Evolutionary conservation across 495 filamentous ascomycete genomes (phyloP), one percentile per base, ranked within the genome.

Genomic region (Penicillium egyptiacum): DNA sequence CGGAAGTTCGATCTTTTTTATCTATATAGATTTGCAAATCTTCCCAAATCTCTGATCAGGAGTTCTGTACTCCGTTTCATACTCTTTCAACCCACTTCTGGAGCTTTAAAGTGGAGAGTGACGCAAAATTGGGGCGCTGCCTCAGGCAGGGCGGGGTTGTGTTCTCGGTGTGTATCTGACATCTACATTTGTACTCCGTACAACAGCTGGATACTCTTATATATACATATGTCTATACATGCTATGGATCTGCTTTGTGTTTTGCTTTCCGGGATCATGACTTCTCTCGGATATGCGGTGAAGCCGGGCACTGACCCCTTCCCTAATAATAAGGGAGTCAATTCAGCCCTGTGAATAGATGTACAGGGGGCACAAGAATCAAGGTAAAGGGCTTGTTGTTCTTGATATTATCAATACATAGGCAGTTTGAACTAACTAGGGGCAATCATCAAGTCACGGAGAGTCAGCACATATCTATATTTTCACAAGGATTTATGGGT

Each of bases 61-160:
- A 55, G 42, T 14, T 35, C 30, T 46, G 52, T 55, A 45, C 52
- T 46, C 33, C 23, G 25, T 53, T 33, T 22, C 17, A 48, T 48
- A 48, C 45, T 33, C 43, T 25, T 26, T 10, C 9, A 48, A 62
- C 50, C 56, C 62, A 65, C 56, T 55, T 55, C n/a, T 50, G 63
- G 57, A 61, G 58, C 63, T 66, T 43, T 43, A 30, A 60, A 58
- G 64, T 67, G 61, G 62, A 68, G 62, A 65, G 65, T 59, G 55
- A 64, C 64, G 62, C 64, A 64, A 59, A 53, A 57, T 58, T 50
- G 30, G 30, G 30, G 30, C 16, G 16, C 26, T 35, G 60, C 60
- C 60, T 63, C 33, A 65, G 62, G 59, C 61, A 30, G 55, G 39
- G 50, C 50, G 50, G 50, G 50, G 50, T 43, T 28, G 20, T 40